Conservation (phyloP, 345 rosid species). For the Hevea brasiliensis region DNA sequence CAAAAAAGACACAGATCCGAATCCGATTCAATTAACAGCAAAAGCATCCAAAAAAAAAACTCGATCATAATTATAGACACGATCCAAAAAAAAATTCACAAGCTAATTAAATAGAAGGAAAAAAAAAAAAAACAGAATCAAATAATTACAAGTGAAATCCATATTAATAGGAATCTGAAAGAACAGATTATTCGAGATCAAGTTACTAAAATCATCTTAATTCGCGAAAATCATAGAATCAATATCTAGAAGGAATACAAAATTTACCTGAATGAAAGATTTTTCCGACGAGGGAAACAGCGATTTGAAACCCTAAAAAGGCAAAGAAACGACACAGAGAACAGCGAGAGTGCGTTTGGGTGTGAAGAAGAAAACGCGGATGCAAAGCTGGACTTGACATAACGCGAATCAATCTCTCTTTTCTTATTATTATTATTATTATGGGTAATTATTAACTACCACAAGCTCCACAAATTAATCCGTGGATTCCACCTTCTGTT, state of each 20-base stretch:
- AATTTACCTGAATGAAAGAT: conserved; percentile 14
- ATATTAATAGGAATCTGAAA: background rate
- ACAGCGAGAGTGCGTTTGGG: conserved; percentile 24
- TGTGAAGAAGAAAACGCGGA: conserved; percentile 18
- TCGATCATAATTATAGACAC: too few species aligned
- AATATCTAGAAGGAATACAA: background rate
- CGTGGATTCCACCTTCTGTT: background rate
- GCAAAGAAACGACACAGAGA: conserved; percentile 25
- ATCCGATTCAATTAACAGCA: conserved; percentile 5
- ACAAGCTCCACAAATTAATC: background rate
- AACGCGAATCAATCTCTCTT: background rate
- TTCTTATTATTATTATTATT: background rate
- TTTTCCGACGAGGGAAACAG: conserved; percentile 32
- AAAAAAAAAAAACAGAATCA: background rate
- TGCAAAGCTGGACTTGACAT: conserved; percentile 15
- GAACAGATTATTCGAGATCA: conserved; percentile 10
- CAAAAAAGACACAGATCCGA: background rate
- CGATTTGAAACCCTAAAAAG: conserved; percentile 39
- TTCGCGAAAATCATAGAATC: background rate
- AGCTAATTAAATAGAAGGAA: background rate
- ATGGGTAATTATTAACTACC: background rate
- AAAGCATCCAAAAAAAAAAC: background rate
- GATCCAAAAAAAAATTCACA: too few species aligned
- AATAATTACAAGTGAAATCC: too few species aligned
- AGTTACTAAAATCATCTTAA: conserved; percentile 3